Evolutionary conservation across 192 early-diverging fungal genomes (phyloP).

Genomic region (Diversispora eburnea): DNA sequence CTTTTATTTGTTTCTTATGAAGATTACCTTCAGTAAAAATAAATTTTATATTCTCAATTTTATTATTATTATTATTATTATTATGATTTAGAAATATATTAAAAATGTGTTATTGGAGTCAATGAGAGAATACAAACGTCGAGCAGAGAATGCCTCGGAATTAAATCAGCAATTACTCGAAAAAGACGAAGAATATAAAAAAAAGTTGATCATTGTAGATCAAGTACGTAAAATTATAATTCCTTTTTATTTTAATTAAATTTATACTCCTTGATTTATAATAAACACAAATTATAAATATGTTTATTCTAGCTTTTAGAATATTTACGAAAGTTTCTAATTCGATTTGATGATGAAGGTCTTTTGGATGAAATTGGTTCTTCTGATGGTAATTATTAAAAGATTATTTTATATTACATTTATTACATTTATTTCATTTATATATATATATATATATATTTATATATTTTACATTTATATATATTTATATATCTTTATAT

Average conservation of each 20-base stretch:
- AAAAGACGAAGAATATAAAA: neutral
- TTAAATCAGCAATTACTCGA: neutral
- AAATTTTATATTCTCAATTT: no score
- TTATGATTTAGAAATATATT: neutral
- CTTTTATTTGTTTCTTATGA: neutral
- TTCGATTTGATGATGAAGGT: neutral
- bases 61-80: no score
- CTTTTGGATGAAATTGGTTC: neutral
- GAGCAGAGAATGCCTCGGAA: neutral
- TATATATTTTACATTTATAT: neutral
- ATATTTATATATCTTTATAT: no score
- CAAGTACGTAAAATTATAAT: neutral
- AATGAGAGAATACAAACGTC: conserved; percentile 2
- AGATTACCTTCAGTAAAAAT: neutral
- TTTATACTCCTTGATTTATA: neutral
- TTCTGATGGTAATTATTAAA: neutral
- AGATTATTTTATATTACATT: neutral
- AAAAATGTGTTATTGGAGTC: neutral
- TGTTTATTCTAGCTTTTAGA: neutral
- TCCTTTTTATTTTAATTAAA: neutral
- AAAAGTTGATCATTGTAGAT: neutral
- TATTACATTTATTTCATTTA: neutral
- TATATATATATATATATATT: neutral
- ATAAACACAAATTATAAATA: neutral
- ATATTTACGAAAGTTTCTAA: conserved; percentile 4